Percentiles rank a stretch among this genome's conserved stretches.
Evolutionary conservation across 495 filamentous ascomycete species (phyloP).

Genomic region (Hyaloscypha bicolor): DNA sequence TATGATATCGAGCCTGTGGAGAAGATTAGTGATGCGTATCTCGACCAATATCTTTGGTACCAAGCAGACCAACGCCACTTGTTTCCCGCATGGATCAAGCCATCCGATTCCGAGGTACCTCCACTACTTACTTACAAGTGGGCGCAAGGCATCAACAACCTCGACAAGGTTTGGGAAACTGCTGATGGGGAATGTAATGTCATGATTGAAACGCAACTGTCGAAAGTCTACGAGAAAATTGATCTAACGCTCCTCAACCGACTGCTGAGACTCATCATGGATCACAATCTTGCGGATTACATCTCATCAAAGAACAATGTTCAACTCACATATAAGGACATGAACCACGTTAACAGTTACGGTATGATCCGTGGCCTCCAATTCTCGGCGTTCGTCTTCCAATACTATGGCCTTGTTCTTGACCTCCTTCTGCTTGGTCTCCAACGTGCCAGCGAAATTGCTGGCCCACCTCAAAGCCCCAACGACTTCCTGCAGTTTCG

Average conservation of each 20-base stretch:
- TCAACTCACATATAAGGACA: slow-evolving; percentile 98
- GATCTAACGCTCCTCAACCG: slow-evolving; percentile 96
- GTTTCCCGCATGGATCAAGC: slow-evolving; percentile 99
- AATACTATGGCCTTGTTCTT: slow-evolving; percentile 96
- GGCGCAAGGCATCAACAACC: slow-evolving; percentile 99
- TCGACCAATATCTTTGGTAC: slow-evolving; percentile 99
- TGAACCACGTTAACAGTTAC: slow-evolving; percentile 99
- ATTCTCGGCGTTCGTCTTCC: slow-evolving; percentile 98
- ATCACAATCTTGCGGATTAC: slow-evolving; percentile 98
- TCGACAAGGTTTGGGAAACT: slow-evolving; percentile 96
- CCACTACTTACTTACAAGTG: slow-evolving; percentile 97
- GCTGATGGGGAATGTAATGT: slow-evolving; percentile 97
- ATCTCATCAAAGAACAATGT: slow-evolving; percentile 99
- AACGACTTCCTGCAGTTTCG: slow-evolving; percentile 99
- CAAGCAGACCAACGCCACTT: slow-evolving; percentile 97
- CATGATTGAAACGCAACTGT: slow-evolving; percentile 97
- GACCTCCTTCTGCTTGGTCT: slow-evolving; percentile 92
- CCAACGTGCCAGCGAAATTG: slow-evolving; percentile 94
- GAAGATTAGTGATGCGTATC: slow-evolving; percentile 99
- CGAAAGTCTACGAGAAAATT: slow-evolving; percentile 99
- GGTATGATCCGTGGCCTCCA: slow-evolving; percentile 97
- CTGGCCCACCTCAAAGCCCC: slow-evolving; percentile 91
- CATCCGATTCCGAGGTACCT: slow-evolving; percentile 98
- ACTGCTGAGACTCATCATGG: slow-evolving; percentile 94
- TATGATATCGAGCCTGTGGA: slow-evolving; percentile 99